Evolutionary conservation across 257 asterid genomes (phyloP), one percentile per base, ranked within the genome.

Genomic region (Plantago major): DNA sequence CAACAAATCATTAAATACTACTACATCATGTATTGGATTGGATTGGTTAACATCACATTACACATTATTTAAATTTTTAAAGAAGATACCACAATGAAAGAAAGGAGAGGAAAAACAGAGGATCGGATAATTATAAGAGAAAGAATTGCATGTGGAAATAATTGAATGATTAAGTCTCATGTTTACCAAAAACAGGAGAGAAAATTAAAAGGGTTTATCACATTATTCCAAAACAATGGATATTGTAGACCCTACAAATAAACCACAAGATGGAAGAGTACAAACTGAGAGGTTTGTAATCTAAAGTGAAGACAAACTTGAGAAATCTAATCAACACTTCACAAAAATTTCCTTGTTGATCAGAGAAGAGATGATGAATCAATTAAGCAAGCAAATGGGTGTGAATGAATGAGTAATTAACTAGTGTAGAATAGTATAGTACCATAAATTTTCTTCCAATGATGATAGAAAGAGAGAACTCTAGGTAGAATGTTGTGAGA

Each of bases 401-500:
- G n/a, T 30, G 5, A 30, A 2, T 30, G 5, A 45, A 26, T 10
- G 54, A 52, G 3, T 11, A 61, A 57, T 30, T 54, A 16, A 45
- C 10, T 1, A 46, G 37, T 30, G 10, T 0, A 30, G 13, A 33
- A 5, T 8, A 14, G 8, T 33, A 13, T 37, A n/a, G 18, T 78
- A 89, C 99, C 99, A 67, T 92, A 89, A 0, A 81, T 73, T 65
- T 83, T 84, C 81, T 85, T 92, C 99, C 95, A 92, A 55, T 86
- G 95, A 67, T 87, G 86, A 71, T 92, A 92, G 78, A 89, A 92
- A n/a, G 95, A 76, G 43, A 92, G 89, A 9, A 84, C 99, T 54
- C 95, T 81, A 0, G 95, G 97, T n/a, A 92, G 95, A 12, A 92
- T 83, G 73, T 89, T 84, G 78, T 92, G 99, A 3, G 97, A 78